Base-by-base conservation (phyloP, 1,284 basidiomycete species). In the Phellopilus nigrolimitatus region DNA sequence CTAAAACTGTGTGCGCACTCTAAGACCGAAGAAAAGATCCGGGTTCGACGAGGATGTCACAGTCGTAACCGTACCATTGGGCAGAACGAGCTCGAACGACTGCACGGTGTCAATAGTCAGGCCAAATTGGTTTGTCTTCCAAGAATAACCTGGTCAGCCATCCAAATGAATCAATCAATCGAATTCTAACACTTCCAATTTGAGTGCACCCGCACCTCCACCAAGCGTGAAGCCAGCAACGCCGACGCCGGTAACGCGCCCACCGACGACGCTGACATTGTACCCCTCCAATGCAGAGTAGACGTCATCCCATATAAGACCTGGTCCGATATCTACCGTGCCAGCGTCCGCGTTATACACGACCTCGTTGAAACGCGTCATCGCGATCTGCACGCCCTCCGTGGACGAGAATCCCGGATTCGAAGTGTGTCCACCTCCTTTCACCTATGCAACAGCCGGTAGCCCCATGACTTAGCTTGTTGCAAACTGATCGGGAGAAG, bases 371-470 rank as follows among this genome's bases (percentile, higher is more conserved):
- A 62, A 63, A 4, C 52, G 48, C 12, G 49, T 37, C 58, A 62
- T 56, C 8, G 61, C 54, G 25, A 64, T 60, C 15, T 61, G 58
- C 3, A 64, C 57, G 13, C 62, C 62, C 9, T 40, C 36, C 2
- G 62, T 60, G 19, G 61, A 62, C 44, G 58, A 60, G 38, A 56
- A 56, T 7, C 61, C 61, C 0, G 45, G 45, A 37, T 60, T 61
- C n/a, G 40, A 56, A 10, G 59, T 54, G 52, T 64, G 62, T 10
- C 61, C 61, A 19, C 60, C 62, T 2, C 48, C 45, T 38, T 59
- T 58, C 13, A 64, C 52, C 58, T 59, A 46, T 5, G 13, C 28
- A 45, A 15, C n/a, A n/a, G 49, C 30, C 33, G 44, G 10, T 24
- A 43, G 19, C 13, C 24, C 27, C 10, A n/a, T 33, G 10, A 24